Conservation (phyloP, 1,284 basidiomycete genomes). For the Cronartium quercuum region DNA sequence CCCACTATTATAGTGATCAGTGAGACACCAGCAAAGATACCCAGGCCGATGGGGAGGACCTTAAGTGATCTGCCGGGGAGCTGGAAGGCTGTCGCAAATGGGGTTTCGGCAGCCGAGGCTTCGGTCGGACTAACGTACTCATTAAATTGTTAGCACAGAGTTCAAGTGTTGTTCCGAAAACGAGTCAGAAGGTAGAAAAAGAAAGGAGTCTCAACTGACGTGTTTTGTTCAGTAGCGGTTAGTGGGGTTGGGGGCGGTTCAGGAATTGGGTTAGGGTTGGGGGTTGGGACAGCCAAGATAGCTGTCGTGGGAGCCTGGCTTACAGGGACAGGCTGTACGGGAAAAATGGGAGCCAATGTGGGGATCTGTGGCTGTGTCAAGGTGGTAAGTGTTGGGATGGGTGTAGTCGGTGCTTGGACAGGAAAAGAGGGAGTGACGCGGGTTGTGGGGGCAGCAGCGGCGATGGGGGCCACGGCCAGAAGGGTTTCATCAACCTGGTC, state of each 20-base stretch:
- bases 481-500: not conserved
- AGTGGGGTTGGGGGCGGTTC: not conserved
- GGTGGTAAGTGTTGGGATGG: not conserved
- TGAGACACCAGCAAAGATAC: slow-evolving; percentile 6
- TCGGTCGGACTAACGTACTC: not conserved
- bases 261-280: not conserved
- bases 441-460: not conserved
- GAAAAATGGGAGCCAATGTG: not conserved
- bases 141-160: not conserved
- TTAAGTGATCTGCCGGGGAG: slow-evolving; percentile 11
- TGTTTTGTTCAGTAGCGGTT: not conserved
- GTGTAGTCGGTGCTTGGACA: not conserved
- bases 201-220: no score
- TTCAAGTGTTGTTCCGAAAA: not conserved
- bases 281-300: not conserved
- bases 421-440: not conserved
- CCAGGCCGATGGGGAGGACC: slow-evolving; percentile 8
- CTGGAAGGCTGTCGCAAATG: not conserved
- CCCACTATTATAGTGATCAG: not conserved
- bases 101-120: not conserved
- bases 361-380: not conserved
- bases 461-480: not conserved
- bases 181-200: no score
- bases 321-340: not conserved
- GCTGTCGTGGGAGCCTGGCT: not conserved